Evolutionary conservation across 1,284 basidiomycete species (phyloP).

Genomic region (Mycosarcoma maydis): DNA sequence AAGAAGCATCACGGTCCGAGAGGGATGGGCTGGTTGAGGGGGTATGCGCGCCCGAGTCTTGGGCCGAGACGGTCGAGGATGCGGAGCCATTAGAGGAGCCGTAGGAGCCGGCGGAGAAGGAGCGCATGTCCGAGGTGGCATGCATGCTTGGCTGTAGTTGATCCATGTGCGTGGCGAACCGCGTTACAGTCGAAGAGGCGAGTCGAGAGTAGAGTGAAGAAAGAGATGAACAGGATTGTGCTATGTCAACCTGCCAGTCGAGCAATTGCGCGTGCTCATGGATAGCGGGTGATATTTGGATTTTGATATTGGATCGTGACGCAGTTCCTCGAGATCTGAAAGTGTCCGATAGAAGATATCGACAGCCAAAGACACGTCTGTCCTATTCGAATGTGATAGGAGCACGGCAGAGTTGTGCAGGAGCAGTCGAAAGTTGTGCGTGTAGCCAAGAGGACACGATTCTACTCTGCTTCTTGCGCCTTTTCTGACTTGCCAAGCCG

Average conservation of each 20-base stretch:
- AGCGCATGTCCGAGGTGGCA: constrained; percentile 18
- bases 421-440: no score
- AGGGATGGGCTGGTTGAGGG: constrained; percentile 38
- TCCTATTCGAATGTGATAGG: no score
- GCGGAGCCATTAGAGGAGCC: constrained; percentile 29
- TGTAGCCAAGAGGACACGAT: no score
- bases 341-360: background rate
- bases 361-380: no score
- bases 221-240: background rate
- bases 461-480: no score
- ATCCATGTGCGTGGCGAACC: no score
- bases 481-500: no score
- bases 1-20: constrained; percentile 20
- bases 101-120: constrained; percentile 33
- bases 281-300: background rate
- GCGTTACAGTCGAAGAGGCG: no score
- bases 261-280: background rate
- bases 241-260: background rate
- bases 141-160: constrained; percentile 21
- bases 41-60: constrained; percentile 9
- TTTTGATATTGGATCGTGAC: background rate
- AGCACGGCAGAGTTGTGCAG: no score
- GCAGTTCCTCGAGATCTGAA: background rate
- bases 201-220: background rate
- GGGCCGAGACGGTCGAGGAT: constrained; percentile 10